Percentiles rank a stretch among this genome's conserved stretches.
phyloP scores from a whole-genome alignment of 805 yeast species.

The Nadsonia fulvescens region DNA sequence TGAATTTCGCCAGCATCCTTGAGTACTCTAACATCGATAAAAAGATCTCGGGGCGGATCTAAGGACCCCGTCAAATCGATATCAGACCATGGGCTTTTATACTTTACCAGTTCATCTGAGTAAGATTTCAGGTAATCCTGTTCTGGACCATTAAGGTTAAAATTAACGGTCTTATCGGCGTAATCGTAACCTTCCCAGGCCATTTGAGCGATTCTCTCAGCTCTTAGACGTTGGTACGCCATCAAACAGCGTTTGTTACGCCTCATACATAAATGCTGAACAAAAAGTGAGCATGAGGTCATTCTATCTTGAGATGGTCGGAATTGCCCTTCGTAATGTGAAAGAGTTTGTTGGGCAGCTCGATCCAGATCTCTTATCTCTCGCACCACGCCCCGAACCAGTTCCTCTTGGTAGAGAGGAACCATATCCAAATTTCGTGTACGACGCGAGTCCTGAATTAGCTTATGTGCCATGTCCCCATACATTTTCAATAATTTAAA shows the following conservation, averaged over 20 bases:
- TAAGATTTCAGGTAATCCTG: conserved; percentile 60
- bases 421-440: conserved; percentile 43
- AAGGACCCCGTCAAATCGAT: conserved; percentile 77
- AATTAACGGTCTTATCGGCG: conserved; percentile 21
- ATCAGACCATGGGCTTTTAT: conserved; percentile 65
- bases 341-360: conserved; percentile 35
- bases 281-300: conserved; percentile 27
- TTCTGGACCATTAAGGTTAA: conserved; percentile 56
- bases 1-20: conserved; percentile 94
- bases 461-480: conserved; percentile 72
- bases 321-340: conserved; percentile 8
- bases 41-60: conserved; percentile 80
- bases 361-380: conserved; percentile 37
- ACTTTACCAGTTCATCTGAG: conserved; percentile 50
- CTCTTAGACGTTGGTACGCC: conserved; percentile 63
- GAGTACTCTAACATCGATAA: conserved; percentile 82
- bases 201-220: conserved; percentile 44
- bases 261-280: conserved; percentile 59
- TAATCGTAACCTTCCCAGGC: too few species aligned
- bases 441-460: conserved; percentile 74
- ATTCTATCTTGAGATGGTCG: conserved; percentile 16
- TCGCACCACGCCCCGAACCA: conserved; percentile 48
- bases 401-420: conserved; percentile 56
- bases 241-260: conserved; percentile 79
- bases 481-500: conserved; percentile 37